Evolutionary conservation across 495 filamentous ascomycete species (phyloP).

Genomic region (Talaromyces borbonicus): DNA sequence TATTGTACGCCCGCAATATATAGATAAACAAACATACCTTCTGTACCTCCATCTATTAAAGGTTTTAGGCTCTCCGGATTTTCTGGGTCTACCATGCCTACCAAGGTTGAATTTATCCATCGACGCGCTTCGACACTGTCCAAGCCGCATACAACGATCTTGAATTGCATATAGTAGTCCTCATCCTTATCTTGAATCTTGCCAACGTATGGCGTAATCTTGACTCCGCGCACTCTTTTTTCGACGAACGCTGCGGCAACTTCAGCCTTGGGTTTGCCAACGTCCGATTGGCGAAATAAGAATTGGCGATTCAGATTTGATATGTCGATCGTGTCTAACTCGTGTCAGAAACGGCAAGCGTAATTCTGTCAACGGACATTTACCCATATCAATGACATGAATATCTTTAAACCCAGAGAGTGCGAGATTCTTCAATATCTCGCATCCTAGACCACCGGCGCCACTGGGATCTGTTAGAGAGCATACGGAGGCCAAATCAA

Average conservation of each 20-base stretch:
- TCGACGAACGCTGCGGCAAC: constrained; percentile 88
- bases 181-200: constrained; percentile 97
- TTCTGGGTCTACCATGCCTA: constrained; percentile 76
- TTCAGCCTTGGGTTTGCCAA: constrained; percentile 89
- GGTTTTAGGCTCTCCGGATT: constrained; percentile 79
- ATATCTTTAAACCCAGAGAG: constrained; percentile 94
- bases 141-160: constrained; percentile 86
- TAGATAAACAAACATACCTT: constrained; percentile 56
- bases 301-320: constrained; percentile 98
- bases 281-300: constrained; percentile 84
- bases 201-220: constrained; percentile 85
- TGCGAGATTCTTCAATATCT: constrained; percentile 94
- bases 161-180: constrained; percentile 97
- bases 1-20: too few species aligned
- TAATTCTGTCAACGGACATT: constrained; percentile 7
- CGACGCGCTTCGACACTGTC: constrained; percentile 94
- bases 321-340: constrained; percentile 86
- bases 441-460: constrained; percentile 91
- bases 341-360: constrained; percentile 14
- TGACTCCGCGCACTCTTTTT: constrained; percentile 76
- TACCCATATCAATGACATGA: constrained; percentile 98
- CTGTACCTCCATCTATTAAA: constrained; percentile 92
- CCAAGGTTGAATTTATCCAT: constrained; percentile 95
- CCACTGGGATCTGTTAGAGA: constrained; percentile 47
- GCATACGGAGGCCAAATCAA: neutral